Percentiles rank a stretch among this genome's conserved stretches.
Conservation (phyloP, 2,329 filamentous ascomycete species). For the Fonsecaea nubica region DNA sequence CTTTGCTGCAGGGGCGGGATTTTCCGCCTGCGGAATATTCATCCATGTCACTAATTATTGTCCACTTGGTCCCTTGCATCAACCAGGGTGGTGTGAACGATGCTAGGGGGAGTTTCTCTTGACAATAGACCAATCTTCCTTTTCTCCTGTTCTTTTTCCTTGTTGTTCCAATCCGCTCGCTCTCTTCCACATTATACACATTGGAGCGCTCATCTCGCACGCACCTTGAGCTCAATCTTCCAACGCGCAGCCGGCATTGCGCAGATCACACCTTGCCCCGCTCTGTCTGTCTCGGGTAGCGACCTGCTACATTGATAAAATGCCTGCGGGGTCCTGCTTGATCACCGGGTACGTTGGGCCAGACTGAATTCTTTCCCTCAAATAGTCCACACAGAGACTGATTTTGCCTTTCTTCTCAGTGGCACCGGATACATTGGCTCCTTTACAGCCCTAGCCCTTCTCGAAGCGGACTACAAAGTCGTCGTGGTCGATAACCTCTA, state of each 20-base stretch:
- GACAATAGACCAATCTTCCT: slow-evolving; percentile 1
- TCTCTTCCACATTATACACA: not conserved
- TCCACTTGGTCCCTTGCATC: slow-evolving; percentile 12
- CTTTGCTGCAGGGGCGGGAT: not conserved
- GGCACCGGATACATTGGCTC: slow-evolving; percentile 99
- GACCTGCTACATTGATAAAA: slow-evolving; percentile 47
- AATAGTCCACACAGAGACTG: slow-evolving; percentile 18
- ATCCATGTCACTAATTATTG: not conserved
- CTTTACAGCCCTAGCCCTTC: slow-evolving; percentile 89
- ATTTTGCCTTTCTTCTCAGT: slow-evolving; percentile 58
- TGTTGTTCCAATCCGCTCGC: not conserved
- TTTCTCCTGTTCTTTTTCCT: not conserved
- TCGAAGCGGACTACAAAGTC: slow-evolving; percentile 94
- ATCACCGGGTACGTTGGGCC: slow-evolving; percentile 78
- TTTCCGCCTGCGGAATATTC: slow-evolving; percentile 10
- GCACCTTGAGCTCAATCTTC: not conserved
- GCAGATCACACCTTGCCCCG: slow-evolving; percentile 4
- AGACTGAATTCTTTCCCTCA: not conserved
- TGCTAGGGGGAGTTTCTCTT: not conserved
- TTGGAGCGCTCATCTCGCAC: not conserved
- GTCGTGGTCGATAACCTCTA: slow-evolving; percentile 96
- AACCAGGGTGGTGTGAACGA: not conserved
- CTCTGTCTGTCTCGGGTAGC: slow-evolving; percentile 30
- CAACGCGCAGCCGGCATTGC: not conserved
- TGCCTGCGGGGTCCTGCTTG: slow-evolving; percentile 86